phyloP scores from a whole-genome alignment of 371 early-diverging fungal genomes.

The Mucor piriformis region DNA sequence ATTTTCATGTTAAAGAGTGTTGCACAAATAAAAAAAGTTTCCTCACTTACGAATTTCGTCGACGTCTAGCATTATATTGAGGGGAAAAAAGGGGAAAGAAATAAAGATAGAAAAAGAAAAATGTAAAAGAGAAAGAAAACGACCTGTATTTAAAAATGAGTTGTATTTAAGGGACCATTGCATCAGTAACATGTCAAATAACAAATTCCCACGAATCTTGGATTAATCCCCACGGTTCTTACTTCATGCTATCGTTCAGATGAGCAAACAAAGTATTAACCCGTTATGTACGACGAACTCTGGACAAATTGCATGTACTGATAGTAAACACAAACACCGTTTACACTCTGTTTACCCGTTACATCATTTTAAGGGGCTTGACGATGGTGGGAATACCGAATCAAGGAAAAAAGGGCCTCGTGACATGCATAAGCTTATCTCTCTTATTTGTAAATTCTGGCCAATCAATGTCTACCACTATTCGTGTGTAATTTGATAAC shows the following conservation, averaged over 20 bases:
- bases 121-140: background rate
- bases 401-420: background rate
- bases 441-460: background rate
- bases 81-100: constrained; percentile 6
- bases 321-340: background rate
- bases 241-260: background rate
- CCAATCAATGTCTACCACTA: background rate
- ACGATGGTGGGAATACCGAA: background rate
- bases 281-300: background rate
- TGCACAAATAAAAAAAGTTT: background rate
- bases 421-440: background rate
- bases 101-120: constrained; percentile 9
- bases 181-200: constrained; percentile 12
- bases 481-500: background rate
- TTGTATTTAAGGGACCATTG: background rate
- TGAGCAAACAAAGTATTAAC: background rate
- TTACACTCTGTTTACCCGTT: background rate
- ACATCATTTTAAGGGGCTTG: background rate
- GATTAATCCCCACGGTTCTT: constrained; percentile 22
- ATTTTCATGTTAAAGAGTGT: background rate
- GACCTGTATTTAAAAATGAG: background rate
- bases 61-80: constrained; percentile 34
- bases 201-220: constrained; percentile 26
- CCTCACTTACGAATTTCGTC: constrained; percentile 43
- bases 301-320: background rate